Base-by-base conservation (phyloP, 2,329 filamentous ascomycete species). In the Plectosphaerella sp. region DNA sequence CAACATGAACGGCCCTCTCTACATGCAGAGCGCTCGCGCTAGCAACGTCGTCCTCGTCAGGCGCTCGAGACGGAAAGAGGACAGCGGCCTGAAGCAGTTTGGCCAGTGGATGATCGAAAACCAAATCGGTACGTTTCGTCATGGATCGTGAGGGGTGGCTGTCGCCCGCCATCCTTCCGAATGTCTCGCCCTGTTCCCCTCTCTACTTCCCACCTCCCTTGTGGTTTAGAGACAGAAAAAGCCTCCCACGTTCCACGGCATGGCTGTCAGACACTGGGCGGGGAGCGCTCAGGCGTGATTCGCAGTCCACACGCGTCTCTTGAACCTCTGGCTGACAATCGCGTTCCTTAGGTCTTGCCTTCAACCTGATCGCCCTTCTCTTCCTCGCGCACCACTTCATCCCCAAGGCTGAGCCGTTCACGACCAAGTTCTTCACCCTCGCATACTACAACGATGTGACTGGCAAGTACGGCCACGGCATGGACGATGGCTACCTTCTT, bases 401-500 rank as follows among this genome's bases (percentile, higher is more conserved):
- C 66, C 91, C 93, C 49, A 87, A 86, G 62, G 84, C 91, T 47
- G 84, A 90, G 58, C 75, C 80, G 50, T 84, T 88, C 63, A 96
- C 91, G n/a, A 79, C 80, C 63, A 94, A 92, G 61, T 96, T 96
- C 76, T 91, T 96, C 72, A 81, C 84, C 52, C 80, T 97, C 53
- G 92, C 89, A 53, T 94, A 97, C 74, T 86, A 87, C 70, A 89
- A 93, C 65, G 72, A 83, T 0, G 65, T 74, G 8, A 83, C 84
- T 1, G 85, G 83, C 45, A 72, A 80, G 55, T 97, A 96, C 69
- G 82, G 82, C 46, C 81, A 87, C 59, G 93, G 94, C 55, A 80
- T 78, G 67, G 86, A 95, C 64, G 94, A 99, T 71, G 74, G 83
- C 57, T 88, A 87, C 67, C 83, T 92, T 63, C 85, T 97, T 46